Evolutionary conservation across 2,329 filamentous ascomycete species (phyloP).

Genomic region (Dactylellina haptotyla): DNA sequence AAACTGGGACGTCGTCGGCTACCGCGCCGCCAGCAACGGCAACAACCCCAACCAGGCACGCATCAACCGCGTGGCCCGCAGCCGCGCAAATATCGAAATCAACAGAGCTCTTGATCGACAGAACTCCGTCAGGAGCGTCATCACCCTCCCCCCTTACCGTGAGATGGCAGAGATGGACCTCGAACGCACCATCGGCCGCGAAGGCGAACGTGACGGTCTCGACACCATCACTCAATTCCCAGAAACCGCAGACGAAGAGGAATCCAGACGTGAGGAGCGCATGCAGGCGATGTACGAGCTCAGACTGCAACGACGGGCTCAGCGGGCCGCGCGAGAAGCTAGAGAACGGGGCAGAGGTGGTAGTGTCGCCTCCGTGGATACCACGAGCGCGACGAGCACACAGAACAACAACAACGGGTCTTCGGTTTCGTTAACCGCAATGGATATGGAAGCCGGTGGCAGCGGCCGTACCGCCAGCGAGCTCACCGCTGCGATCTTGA

Average conservation of each 20-base stretch:
- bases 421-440: constrained; percentile 46
- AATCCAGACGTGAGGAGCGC: constrained; percentile 81
- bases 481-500: constrained; percentile 61
- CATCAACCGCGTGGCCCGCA: constrained; percentile 47
- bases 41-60: constrained; percentile 30
- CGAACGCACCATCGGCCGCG: constrained; percentile 84
- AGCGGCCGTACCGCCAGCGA: constrained; percentile 52
- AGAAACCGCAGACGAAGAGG: constrained; percentile 80
- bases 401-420: constrained; percentile 17
- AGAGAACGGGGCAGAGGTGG: constrained; percentile 48
- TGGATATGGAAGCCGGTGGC: constrained; percentile 52
- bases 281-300: constrained; percentile 96
- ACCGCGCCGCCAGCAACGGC: constrained; percentile 22
- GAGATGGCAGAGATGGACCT: constrained; percentile 71
- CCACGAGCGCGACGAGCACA: background rate
- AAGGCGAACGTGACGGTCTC: constrained; percentile 90
- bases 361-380: constrained; percentile 28
- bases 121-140: constrained; percentile 88
- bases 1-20: constrained; percentile 50
- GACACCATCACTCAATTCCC: constrained; percentile 90
- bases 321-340: constrained; percentile 70
- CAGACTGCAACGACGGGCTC: constrained; percentile 77
- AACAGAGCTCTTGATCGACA: constrained; percentile 72
- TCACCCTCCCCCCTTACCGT: constrained; percentile 89
- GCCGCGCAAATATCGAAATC: constrained; percentile 47